Evolutionary conservation across 805 yeast genomes (phyloP), one percentile per base, ranked within the genome.

Genomic region (Tetrapisispora taiwanensis): DNA sequence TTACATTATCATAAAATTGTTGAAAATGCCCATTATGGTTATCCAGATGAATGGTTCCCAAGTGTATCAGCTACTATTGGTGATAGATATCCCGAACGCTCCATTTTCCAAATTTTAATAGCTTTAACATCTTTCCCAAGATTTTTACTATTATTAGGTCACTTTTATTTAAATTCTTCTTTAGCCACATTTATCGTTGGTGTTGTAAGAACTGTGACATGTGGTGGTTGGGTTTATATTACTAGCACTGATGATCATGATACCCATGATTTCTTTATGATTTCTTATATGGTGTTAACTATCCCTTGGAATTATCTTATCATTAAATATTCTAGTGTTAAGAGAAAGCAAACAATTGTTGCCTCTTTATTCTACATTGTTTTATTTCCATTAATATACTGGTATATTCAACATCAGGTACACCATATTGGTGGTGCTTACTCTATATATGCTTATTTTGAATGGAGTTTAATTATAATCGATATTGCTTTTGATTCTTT

Each of bases 1-100:
- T 71, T 90, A 22, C 98, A 90, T 65, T 92, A 79, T 65, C 69
- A 82, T 48, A 88, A 92, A 60, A 92, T 92, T 59, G 95, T 92
- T 10, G 72, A 79, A 56, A 92, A 92, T 61, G 84, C 89, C 39
- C 76, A 78, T 50, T 89, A 71, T 59, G 94, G 95, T 1, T 92
- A 87, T 59, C 98, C 98, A 2, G 92, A 89, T 47, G 98, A 92
- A 63, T 92, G 98, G 97, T 90, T 92, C 60, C 98, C 98, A 2
- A 82, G 94, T 56, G 98, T 92, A 2, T 83, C 95, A 31, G 97
- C 98, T 1, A 78, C 98, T 1, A 92, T 92, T 59, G 98, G 98
- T 37, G 98, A 92, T 61, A 67, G 97, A 48, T 92, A 88, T 60
- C 98, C 98, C 0, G 98, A 92, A 65, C 71, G 98, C 52, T 85